These are phyloP conservation scores for Eucalyptus urophylla DNA, from an alignment of 345 rosid genomes.

Conservation along the genomic window DNA sequence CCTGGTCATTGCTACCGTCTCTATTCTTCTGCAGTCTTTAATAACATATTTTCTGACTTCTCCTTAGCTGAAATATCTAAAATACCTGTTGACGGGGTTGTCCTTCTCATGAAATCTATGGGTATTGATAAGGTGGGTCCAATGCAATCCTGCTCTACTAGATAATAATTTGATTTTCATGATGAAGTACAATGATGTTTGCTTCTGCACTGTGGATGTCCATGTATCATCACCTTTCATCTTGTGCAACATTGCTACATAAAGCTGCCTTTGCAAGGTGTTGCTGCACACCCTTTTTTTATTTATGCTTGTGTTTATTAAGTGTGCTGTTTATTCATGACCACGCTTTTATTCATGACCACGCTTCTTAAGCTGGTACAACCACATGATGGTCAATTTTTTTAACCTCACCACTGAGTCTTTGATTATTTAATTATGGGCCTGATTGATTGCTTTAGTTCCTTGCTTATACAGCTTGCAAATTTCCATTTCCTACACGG, in stretches of 20 bases:
- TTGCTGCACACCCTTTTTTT: neutral
- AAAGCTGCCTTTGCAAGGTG: neutral
- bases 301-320: neutral
- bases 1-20: conserved; percentile 95
- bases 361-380: neutral
- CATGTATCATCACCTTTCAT: neutral
- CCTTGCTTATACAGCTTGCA: conserved; percentile 31
- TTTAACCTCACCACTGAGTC: neutral
- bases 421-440: neutral
- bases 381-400: neutral
- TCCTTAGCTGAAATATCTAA: conserved; percentile 73
- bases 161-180: neutral
- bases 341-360: neutral
- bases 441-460: neutral
- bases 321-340: neutral
- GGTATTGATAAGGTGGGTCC: conserved; percentile 52
- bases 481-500: conserved; percentile 87
- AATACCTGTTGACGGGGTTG: conserved; percentile 76
- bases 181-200: neutral
- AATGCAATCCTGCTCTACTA: neutral
- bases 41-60: conserved; percentile 59
- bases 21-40: conserved; percentile 73
- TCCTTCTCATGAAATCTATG: conserved; percentile 88
- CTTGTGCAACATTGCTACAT: neutral
- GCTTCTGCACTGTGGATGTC: neutral